Evolutionary conservation across 306 rosid species (phyloP), one percentile per base, ranked within the genome.

Genomic region (Styphnolobium japonicum): DNA sequence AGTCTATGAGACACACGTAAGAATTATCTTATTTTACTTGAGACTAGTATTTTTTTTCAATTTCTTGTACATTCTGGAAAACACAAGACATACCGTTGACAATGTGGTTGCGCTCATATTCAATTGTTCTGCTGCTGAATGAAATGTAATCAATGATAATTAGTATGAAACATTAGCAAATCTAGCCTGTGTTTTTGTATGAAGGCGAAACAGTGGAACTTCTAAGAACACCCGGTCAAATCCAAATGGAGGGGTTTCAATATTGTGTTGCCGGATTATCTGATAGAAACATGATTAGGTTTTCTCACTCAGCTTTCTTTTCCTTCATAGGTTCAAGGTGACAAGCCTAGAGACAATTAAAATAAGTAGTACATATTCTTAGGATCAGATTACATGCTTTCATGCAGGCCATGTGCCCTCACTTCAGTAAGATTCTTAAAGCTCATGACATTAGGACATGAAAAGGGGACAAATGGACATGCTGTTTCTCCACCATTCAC

Each of bases 241-340:
- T 90, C 94, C 94, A 90, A 69, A 90, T 88, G 10, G 71, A 80
- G 76, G 90, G 90, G 25, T 85, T 85, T 83, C n/a, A n/a, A n/a
- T n/a, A n/a, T n/a, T n/a, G n/a, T 25, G 72, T 85, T 2, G 88
- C 73, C 71, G 86, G 81, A 15, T 92, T 90, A 22, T 82, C 87
- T 53, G 71, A 43, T 19, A 88, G 73, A 78, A 90, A 90, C 76
- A 55, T 83, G 71, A 84, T 80, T n/a, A 90, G 85, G 33, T 60
- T 25, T 42, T 61, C 80, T 67, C 89, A 82, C 25, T 85, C 86
- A 5, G 88, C 86, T 65, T 86, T 82, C 81, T 86, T 88, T 81
- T 86, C 94, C 88, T 65, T 90, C 86, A 86, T 88, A 43, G 86
- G 84, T 52, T 90, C 94, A 25, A 90, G 88, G 79, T 90, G 94